Conservation (phyloP, 495 filamentous ascomycete genomes). For the Xanthoparmelia taractica region DNA sequence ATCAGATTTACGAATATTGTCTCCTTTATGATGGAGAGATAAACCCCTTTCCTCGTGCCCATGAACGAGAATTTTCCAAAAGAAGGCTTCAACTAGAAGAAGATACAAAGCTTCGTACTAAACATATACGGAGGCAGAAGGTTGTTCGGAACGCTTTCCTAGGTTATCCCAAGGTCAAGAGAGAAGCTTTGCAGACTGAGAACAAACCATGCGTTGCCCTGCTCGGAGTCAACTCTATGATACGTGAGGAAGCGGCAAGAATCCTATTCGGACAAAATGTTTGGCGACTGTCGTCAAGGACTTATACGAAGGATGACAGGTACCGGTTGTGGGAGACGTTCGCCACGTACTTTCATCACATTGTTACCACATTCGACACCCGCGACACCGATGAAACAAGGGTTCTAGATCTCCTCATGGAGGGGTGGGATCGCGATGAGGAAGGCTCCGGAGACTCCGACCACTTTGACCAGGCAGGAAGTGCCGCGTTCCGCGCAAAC, state of each 20-base stretch:
- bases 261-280: not conserved
- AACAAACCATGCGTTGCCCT: not conserved
- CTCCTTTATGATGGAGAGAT: not conserved
- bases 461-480: not conserved
- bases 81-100: not conserved
- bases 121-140: not conserved
- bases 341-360: not conserved
- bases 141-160: not conserved
- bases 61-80: not conserved
- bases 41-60: not conserved
- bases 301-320: not conserved
- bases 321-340: not conserved
- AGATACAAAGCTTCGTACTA: no score
- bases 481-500: not conserved
- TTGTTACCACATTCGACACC: not conserved
- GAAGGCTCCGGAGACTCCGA: not conserved
- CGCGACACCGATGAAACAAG: not conserved
- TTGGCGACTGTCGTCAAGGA: not conserved
- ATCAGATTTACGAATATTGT: not conserved
- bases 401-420: not conserved
- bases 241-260: not conserved
- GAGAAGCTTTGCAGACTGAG: not conserved
- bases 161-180: not conserved
- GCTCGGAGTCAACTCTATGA: not conserved
- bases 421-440: not conserved